Conservation (phyloP, 306 rosid species). For the Ochetophila trinervis region DNA sequence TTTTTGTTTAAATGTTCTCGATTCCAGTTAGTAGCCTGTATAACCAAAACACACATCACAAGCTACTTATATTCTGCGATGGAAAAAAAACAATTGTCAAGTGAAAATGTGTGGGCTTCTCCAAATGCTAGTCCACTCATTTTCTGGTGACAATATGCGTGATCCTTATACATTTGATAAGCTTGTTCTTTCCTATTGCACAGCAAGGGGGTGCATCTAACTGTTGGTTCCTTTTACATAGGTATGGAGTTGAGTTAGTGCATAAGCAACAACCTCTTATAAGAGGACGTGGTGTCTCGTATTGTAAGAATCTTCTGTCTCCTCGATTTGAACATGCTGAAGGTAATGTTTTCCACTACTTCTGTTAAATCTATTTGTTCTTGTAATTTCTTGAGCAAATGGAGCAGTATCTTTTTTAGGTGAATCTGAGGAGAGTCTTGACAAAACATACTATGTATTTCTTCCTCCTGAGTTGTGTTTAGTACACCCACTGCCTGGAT, state of each 20-base stretch:
- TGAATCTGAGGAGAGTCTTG: conserved; percentile 77
- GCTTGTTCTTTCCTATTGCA: conserved; percentile 74
- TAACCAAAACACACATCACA: conserved; percentile 48
- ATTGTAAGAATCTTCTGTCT: conserved; percentile 95
- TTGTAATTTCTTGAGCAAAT: conserved; percentile 19
- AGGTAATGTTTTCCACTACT: conserved; percentile 47
- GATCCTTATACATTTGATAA: conserved; percentile 53
- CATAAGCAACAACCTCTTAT: conserved; percentile 90
- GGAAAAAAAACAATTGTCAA: conserved; percentile 44
- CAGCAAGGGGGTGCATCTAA: conserved; percentile 61
- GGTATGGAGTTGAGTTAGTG: conserved; percentile 88
- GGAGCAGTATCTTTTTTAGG: conserved; percentile 47
- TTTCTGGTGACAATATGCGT: conserved; percentile 33
- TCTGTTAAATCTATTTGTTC: conserved; percentile 7
- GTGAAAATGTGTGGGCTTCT: conserved; percentile 31
- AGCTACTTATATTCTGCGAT: conserved; percentile 60
- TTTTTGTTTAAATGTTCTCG: conserved; percentile 20
- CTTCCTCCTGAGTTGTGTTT: conserved; percentile 96
- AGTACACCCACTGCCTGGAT: conserved; percentile 89
- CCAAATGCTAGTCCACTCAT: conserved; percentile 28
- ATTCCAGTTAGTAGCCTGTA: conserved; percentile 30
- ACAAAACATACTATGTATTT: conserved; percentile 89
- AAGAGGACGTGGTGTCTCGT: conserved; percentile 97
- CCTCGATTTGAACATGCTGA: conserved; percentile 91
- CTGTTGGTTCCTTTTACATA: conserved; percentile 46